Base-by-base conservation (phyloP, 192 early-diverging fungal species). In the Coemansia sp. region DNA sequence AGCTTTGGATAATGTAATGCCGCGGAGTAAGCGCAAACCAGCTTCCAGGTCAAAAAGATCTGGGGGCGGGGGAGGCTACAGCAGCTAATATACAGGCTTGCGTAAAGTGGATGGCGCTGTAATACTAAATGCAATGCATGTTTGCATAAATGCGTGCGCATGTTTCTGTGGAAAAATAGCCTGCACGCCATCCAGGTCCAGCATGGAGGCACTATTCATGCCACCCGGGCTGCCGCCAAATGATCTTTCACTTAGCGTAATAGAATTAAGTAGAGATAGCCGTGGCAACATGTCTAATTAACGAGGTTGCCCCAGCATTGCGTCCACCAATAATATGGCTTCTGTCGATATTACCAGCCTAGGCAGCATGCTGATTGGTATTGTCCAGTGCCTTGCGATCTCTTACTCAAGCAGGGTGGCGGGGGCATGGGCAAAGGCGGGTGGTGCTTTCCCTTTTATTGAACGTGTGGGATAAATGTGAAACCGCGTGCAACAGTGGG, bases 401-500 rank as follows among this genome's bases (percentile, higher is more conserved):
- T 31, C 14, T 55, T 31, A 4, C 14, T 7, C 16, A 55, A 4
- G 16, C 51, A 38, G 21, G 33, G 7, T n/a, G 6, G 48, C 26
- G 62, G 21, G 62, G 62, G 50, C 26, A 14, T 10, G 16, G 26
- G 26, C 51, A 16, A 55, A 55, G 26, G n/a, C 5, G 31, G 24
- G 51, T 14, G 14, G 51, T 31, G 51, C 5, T 59, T 9, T 21
- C 18, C 10, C 33, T 38, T 58, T 58, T 16, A 10, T 58, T 9
- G 21, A 24, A 20, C 43, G 35, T 35, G 61, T 63, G 61, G 26
- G 61, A 48, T 35, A 48, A 18, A 18, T 63, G 31, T 64, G 62
- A 64, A 64, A 64, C 62, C 48, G 48, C 51, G 33, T 3, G 62
- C 21, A 28, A 55, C 16, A 26, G 48, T 62, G 60, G 37, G 28